phyloP scores from a whole-genome alignment of 768 basidiomycete genomes.

The Hericium erinaceus region DNA sequence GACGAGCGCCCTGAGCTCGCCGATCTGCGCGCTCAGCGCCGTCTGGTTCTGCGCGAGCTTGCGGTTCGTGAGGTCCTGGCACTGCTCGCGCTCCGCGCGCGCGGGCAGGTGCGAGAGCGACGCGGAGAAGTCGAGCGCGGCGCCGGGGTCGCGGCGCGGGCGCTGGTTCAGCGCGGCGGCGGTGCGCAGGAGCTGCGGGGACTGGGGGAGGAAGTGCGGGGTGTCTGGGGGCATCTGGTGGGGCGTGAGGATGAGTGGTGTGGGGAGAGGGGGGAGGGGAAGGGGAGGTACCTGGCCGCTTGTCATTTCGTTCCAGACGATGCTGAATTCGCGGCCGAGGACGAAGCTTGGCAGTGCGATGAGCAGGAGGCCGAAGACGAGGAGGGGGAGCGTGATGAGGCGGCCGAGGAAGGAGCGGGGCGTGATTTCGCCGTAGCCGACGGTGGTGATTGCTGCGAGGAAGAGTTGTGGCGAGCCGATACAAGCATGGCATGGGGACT shows the following conservation, averaged over 20 bases:
- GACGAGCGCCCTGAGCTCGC: slow-evolving; percentile 43
- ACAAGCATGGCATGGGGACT: not conserved
- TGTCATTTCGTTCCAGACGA: slow-evolving; percentile 82
- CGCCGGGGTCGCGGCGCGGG: not conserved
- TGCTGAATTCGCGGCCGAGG: slow-evolving; percentile 82
- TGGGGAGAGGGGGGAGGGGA: not conserved
- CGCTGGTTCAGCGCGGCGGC: no score
- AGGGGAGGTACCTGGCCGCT: slow-evolving; percentile 7
- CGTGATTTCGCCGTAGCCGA: slow-evolving; percentile 88
- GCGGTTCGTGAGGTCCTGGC: slow-evolving; percentile 40
- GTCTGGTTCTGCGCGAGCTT: slow-evolving; percentile 61
- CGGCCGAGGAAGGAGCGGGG: slow-evolving; percentile 84
- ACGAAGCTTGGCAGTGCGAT: slow-evolving; percentile 91
- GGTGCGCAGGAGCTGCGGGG: no score
- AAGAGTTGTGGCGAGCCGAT: not conserved
- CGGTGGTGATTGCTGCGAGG: slow-evolving; percentile 67
- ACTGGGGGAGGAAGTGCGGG: slow-evolving; percentile 1
- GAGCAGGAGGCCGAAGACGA: slow-evolving; percentile 79
- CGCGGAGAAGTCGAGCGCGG: not conserved
- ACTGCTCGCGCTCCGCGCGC: slow-evolving; percentile 5
- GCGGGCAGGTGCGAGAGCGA: not conserved
- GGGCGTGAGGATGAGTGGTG: not conserved
- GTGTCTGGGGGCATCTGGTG: not conserved
- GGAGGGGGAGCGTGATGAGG: slow-evolving; percentile 74
- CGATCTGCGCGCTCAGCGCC: slow-evolving; percentile 57